A percentile compares a stretch with the other conserved stretches of the same genome.
Conservation (phyloP, 2,329 filamentous ascomycete genomes). For the Fusarium nygamai region DNA sequence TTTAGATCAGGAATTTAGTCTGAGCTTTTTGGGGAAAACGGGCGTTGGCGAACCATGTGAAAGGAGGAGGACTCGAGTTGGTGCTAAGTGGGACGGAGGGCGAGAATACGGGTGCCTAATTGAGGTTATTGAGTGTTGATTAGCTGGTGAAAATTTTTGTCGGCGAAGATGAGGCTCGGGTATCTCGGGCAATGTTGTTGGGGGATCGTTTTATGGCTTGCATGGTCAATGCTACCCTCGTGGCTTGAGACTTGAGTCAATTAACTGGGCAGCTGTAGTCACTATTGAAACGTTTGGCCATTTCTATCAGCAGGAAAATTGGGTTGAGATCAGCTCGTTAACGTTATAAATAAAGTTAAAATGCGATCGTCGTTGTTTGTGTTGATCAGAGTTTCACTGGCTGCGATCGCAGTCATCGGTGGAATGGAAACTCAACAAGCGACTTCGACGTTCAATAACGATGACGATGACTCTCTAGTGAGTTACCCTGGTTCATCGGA, state of each 20-base stretch:
- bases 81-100: background rate
- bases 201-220: background rate
- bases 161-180: background rate
- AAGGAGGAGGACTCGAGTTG: background rate
- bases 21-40: background rate
- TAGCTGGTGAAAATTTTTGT: background rate
- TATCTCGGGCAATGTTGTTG: background rate
- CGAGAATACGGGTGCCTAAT: background rate
- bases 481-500: background rate
- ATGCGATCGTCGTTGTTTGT: background rate
- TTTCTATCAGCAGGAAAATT: no score
- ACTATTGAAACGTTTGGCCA: fast-evolving
- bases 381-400: background rate
- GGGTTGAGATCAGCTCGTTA: background rate
- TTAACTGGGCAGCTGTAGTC: background rate
- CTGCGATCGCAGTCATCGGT: no score
- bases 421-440: no score
- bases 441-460: background rate
- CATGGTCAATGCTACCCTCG: background rate
- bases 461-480: background rate
- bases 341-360: background rate
- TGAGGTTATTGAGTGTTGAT: background rate
- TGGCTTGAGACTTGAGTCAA: background rate
- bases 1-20: conserved; percentile 17
- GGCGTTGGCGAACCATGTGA: background rate